phyloP scores from a whole-genome alignment of 306 rosid genomes.

The Fragaria nilgerrensis region DNA sequence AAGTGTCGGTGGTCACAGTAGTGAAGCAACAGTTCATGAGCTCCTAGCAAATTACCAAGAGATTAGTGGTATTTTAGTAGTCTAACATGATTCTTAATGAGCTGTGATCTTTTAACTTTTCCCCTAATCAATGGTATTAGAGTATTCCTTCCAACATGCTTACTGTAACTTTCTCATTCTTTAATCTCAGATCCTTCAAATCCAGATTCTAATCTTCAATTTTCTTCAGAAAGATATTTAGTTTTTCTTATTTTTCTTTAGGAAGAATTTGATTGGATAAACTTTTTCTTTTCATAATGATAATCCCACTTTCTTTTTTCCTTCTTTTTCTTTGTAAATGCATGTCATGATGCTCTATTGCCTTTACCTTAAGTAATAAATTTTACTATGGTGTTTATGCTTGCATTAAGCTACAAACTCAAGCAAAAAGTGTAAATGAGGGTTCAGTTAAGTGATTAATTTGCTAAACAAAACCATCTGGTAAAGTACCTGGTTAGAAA shows the following conservation, averaged over 20 bases:
- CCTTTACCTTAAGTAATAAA: background rate
- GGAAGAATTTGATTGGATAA: background rate
- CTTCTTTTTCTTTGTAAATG: background rate
- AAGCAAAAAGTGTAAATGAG: background rate
- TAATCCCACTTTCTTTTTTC: background rate
- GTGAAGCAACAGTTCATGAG: background rate
- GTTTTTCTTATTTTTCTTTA: background rate
- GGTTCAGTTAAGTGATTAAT: background rate
- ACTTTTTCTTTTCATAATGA: background rate
- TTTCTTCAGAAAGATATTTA: background rate
- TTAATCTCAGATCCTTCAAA: background rate
- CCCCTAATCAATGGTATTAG: background rate
- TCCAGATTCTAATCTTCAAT: background rate
- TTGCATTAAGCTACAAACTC: background rate
- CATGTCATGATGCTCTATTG: background rate
- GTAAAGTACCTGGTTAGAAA: background rate
- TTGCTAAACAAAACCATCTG: background rate
- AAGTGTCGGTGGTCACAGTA: conserved; percentile 6
- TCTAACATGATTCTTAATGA: background rate
- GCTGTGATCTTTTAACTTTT: background rate
- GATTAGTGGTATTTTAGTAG: background rate
- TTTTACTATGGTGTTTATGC: background rate
- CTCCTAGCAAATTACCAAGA: background rate
- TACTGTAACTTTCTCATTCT: conserved; percentile 2
- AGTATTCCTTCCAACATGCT: background rate